Evolutionary conservation across 495 filamentous ascomycete genomes (phyloP).

Genomic region (Xylaria telfairii): DNA sequence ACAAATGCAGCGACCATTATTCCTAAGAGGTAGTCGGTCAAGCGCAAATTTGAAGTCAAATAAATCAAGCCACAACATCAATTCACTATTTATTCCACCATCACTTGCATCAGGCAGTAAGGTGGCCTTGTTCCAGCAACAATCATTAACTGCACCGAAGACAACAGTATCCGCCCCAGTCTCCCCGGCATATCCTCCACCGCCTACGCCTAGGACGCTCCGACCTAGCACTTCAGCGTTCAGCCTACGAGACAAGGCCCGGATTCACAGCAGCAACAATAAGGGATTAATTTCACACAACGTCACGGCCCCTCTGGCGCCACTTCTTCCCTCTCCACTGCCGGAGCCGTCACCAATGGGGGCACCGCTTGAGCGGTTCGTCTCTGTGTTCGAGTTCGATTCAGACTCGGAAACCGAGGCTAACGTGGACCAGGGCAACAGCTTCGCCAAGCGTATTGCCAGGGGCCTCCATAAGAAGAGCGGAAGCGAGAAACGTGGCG

Average conservation of each 20-base stretch:
- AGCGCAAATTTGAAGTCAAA: constrained; percentile 28
- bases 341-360: constrained; percentile 12
- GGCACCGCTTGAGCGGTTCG: constrained; percentile 31
- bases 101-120: neutral
- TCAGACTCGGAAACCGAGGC: constrained; percentile 36
- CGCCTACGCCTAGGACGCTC: constrained; percentile 28
- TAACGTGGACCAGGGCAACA: constrained; percentile 22
- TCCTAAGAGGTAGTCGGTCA: constrained; percentile 28
- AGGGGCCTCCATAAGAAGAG: constrained; percentile 42
- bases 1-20: constrained; percentile 26
- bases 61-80: constrained; percentile 21
- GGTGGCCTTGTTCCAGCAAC: constrained; percentile 3
- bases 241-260: constrained; percentile 30
- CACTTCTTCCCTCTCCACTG: constrained; percentile 24
- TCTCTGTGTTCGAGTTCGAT: constrained; percentile 40
- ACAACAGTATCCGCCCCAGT: constrained; percentile 28
- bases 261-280: neutral
- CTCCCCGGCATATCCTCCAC: constrained; percentile 35
- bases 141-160: constrained; percentile 8
- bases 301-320: constrained; percentile 18
- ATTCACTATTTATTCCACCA: constrained; percentile 13
- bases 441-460: constrained; percentile 37
- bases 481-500: constrained; percentile 35
- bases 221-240: constrained; percentile 32
- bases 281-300: constrained; percentile 14